These are phyloP conservation scores for Annona cherimola DNA, from an alignment of 164 flowering plant species.

Conservation along the genomic window DNA sequence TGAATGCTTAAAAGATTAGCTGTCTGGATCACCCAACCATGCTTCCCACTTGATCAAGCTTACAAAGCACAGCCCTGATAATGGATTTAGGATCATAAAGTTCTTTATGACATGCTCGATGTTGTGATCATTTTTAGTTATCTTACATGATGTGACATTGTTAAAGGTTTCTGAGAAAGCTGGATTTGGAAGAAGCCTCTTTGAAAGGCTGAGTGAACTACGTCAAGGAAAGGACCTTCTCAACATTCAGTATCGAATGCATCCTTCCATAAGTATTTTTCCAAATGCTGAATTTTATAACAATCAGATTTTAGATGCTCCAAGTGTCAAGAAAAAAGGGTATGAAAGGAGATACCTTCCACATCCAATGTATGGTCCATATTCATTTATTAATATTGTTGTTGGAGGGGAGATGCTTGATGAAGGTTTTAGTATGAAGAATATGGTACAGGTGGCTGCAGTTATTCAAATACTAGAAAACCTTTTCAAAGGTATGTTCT, in stretches of 20 bases:
- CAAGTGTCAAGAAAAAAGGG: constrained; percentile 16
- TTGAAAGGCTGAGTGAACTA: constrained; percentile 30
- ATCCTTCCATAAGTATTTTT: constrained; percentile 37
- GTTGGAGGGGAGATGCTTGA: constrained; percentile 25
- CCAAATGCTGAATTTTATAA: constrained; percentile 42
- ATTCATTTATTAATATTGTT: constrained; percentile 32
- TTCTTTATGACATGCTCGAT: not conserved
- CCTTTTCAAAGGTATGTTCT: constrained; percentile 16
- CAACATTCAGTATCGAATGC: constrained; percentile 41
- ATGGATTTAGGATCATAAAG: not conserved
- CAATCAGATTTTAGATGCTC: constrained; percentile 26
- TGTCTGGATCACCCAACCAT: not conserved
- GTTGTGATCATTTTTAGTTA: not conserved
- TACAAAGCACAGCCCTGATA: not conserved
- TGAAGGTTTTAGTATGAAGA: constrained; percentile 25
- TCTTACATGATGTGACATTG: not conserved
- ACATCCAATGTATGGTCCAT: constrained; percentile 38
- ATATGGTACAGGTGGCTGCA: constrained; percentile 35
- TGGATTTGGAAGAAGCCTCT: constrained; percentile 38
- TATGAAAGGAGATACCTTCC: constrained; percentile 24
- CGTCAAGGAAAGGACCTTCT: constrained; percentile 34
- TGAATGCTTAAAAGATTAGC: not conserved
- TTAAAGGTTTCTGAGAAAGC: constrained; percentile 20
- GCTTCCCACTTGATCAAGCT: not conserved
- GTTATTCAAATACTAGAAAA: constrained; percentile 25